Evolutionary conservation across 1,284 basidiomycete genomes (phyloP).

Genomic region (Apiotrichum laibachii): DNA sequence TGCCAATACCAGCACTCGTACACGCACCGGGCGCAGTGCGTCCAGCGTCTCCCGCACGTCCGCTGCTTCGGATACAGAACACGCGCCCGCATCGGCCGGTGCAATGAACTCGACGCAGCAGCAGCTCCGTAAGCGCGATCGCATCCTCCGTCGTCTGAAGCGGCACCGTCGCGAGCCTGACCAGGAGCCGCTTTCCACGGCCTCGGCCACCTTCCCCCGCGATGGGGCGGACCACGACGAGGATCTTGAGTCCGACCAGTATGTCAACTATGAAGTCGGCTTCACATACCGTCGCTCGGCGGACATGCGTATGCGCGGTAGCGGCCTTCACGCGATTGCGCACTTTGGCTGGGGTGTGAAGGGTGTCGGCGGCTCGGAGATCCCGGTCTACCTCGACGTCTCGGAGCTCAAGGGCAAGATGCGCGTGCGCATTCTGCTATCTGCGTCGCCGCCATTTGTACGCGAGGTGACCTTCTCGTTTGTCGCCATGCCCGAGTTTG

Average conservation of each 20-base stretch:
- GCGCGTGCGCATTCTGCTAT: constrained; percentile 42
- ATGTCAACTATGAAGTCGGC: constrained; percentile 50
- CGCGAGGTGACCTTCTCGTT: constrained; percentile 47
- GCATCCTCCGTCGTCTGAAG: background rate
- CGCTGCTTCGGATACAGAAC: background rate
- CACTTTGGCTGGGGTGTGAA: constrained; percentile 50
- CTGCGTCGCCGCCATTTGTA: constrained; percentile 50
- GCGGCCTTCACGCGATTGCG: constrained; percentile 45
- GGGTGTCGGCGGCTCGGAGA: constrained; percentile 44
- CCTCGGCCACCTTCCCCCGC: background rate
- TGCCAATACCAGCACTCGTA: too few relatives aligned
- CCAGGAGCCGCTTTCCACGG: background rate
- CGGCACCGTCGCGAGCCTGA: background rate
- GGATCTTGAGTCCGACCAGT: constrained; percentile 42
- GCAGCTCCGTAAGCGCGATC: constrained; percentile 9
- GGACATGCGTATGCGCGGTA: constrained; percentile 33
- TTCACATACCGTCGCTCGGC: constrained; percentile 41
- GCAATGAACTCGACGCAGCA: background rate
- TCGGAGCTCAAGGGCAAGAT: constrained; percentile 37
- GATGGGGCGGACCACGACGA: background rate
- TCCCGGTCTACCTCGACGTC: constrained; percentile 47
- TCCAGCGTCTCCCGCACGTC: background rate
- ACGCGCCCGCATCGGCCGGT: too few relatives aligned
- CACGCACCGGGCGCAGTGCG: background rate
- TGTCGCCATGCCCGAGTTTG: constrained; percentile 48